Base-by-base conservation (phyloP, 1,284 basidiomycete genomes). In the Gomphus sp. region DNA sequence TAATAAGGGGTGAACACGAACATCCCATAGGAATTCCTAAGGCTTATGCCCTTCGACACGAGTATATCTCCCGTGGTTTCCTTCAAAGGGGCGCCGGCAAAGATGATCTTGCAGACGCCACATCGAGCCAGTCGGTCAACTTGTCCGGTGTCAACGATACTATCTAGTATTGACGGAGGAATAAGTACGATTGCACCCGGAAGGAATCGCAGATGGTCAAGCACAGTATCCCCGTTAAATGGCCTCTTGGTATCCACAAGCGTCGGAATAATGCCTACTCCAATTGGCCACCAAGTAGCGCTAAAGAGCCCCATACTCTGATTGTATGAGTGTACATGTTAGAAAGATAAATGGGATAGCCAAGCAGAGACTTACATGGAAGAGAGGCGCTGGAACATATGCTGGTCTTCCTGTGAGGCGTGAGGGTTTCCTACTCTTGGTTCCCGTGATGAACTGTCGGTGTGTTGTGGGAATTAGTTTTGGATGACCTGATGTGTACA, bases 81-180 rank as follows among this genome's bases (percentile, higher is more conserved):
- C 45, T 73, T 74, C 67, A 75, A 70, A 1, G 72, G 70, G 2
- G 73, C 73, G 14, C 73, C 73, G 11, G 73, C 73, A 25, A 71
- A 51, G 8, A 51, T 10, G n/a, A 51, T 31, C 2, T 10, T 2
- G 8, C 3, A 11, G 8, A n/a, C 25, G 11, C 33, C 28, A n/a
- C 9, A 37, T 12, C 16, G 28, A 51, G 33, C 44, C 0, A 56
- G 11, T 43, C 45, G n/a, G 47, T 48, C 22, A n/a, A 18, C 43
- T 28, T 56, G 41, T 18, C 49, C 49, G 1, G 28, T 11, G 16
- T 51, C 28, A n/a, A 51, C 49, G 18, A 51, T 51, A 25, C 28
- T 12, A n/a, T 51, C 49, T 36, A 51, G 28, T 12, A 51, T 16
- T 9, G 49, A 51, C 4, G 49, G 49, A 4, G 49, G 2, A 31